Conservation (phyloP, 805 yeast genomes). For the Naumovozyma castellii region DNA sequence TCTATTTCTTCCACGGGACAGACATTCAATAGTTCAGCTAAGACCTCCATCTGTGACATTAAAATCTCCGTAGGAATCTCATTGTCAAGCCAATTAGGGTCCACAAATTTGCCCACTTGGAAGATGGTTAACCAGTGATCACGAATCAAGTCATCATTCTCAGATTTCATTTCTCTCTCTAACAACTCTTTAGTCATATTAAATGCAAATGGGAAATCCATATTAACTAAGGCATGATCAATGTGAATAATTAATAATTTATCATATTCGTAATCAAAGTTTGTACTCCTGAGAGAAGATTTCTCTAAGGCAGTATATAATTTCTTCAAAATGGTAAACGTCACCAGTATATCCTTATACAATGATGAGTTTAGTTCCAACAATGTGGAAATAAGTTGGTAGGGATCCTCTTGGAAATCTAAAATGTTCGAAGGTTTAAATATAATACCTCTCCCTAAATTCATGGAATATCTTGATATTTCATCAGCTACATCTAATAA, state of each 20-base stretch:
- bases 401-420: conserved; percentile 25
- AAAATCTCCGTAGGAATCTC: conserved; percentile 33
- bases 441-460: conserved; percentile 28
- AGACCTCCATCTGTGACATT: conserved; percentile 43
- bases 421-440: conserved; percentile 34
- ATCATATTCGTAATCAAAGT: conserved; percentile 5
- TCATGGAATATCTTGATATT: conserved; percentile 25
- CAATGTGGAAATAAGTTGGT: conserved; percentile 33
- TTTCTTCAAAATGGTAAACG: conserved; percentile 35
- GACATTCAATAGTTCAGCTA: conserved; percentile 42
- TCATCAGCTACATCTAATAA: conserved; percentile 24
- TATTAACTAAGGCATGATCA: conserved; percentile 54
- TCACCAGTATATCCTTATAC: conserved; percentile 34
- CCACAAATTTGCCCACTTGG: conserved; percentile 56
- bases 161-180: conserved; percentile 12
- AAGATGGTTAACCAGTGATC: conserved; percentile 62
- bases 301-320: conserved; percentile 32
- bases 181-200: conserved; percentile 34
- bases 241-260: conserved; percentile 43
- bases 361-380: conserved; percentile 47
- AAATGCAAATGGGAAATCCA: conserved; percentile 53
- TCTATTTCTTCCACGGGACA: conserved; percentile 49
- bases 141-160: conserved; percentile 2
- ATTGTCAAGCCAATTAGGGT: conserved; percentile 37
- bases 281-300: not conserved